Evolutionary conservation across 179 eudicot species (phyloP), one percentile per base, ranked within the genome.

Genomic region (Silene vulgaris): DNA sequence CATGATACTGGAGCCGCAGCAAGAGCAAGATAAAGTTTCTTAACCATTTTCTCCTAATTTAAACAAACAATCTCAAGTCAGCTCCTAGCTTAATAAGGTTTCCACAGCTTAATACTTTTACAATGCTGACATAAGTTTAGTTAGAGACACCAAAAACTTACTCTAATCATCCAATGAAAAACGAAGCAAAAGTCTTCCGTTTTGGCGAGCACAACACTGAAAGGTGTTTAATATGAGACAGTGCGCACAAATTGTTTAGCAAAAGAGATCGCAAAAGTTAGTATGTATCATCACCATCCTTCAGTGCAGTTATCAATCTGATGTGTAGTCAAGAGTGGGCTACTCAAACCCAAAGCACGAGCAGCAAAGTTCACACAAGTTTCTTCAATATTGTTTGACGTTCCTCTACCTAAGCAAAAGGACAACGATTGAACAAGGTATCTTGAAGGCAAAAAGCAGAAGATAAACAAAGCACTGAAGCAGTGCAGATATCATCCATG

Each of bases 271-370:
- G 40, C 35, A 68, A 71, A 12, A 59, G 77, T 35, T 59, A 20
- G 37, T 20, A 17, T 13, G 6, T 64, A 64, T 54, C 23, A 32
- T 69, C 87, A 95, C 99, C 99, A 95, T 82, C 99, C 99, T 81
- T 95, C 99, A 23, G 97, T 84, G 82, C 99, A 95, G 76, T 95
- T 95, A 81, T 95, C 97, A 77, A 95, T 95, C 83, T 95, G 99
- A 86, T 95, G 99, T 73, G 99, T 95, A 48, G 99, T 95, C 80
- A 64, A 80, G 78, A 95, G 83, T 37, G 97, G 90, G 61, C 72
- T 80, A 12, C 85, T 62, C 78, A 92, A 84, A 70, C 88, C 91
- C 84, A 95, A 81, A 71, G 97, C 95, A 84, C 93, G 95, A 74
- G 96, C 76, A 50, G 97, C 90, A 85, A 95, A 95, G 75, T 92